phyloP scores from a whole-genome alignment of 306 rosid species.

The Pterocarpus macrocarpus region DNA sequence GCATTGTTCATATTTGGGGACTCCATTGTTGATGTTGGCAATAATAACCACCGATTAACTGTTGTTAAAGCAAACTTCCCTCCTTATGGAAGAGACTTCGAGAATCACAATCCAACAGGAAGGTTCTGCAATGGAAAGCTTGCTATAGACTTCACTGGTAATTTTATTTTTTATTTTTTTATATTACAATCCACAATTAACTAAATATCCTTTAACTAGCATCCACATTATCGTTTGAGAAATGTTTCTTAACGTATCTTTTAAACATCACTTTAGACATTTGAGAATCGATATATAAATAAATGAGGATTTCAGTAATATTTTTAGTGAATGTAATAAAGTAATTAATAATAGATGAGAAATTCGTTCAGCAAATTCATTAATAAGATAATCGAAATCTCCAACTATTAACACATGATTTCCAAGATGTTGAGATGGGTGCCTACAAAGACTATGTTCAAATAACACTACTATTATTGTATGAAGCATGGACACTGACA shows the following conservation, averaged over 20 bases:
- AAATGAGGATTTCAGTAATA: too few species aligned
- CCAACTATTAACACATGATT: too few species aligned
- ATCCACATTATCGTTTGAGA: background rate
- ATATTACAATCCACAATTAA: background rate
- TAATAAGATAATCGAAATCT: too few species aligned
- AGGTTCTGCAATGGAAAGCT: constrained; percentile 83
- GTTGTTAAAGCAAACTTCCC: constrained; percentile 64
- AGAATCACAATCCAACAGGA: constrained; percentile 61
- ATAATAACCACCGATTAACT: constrained; percentile 60
- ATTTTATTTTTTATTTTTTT: background rate
- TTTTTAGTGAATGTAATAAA: too few species aligned
- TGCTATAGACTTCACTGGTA: constrained; percentile 70
- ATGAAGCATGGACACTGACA: too few species aligned
- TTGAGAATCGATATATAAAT: too few species aligned
- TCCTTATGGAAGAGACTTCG: constrained; percentile 84
- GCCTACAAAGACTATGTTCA: too few species aligned
- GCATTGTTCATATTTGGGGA: constrained; percentile 83
- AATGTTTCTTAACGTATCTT: too few species aligned
- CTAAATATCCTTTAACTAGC: background rate
- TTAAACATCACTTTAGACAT: too few species aligned
- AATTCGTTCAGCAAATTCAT: too few species aligned
- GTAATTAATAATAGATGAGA: too few species aligned
- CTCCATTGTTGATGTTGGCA: constrained; percentile 75
- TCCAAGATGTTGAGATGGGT: too few species aligned
- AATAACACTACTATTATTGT: background rate